Evolutionary conservation across 2,329 filamentous ascomycete species (phyloP).

Genomic region (Colletotrichum salicis): DNA sequence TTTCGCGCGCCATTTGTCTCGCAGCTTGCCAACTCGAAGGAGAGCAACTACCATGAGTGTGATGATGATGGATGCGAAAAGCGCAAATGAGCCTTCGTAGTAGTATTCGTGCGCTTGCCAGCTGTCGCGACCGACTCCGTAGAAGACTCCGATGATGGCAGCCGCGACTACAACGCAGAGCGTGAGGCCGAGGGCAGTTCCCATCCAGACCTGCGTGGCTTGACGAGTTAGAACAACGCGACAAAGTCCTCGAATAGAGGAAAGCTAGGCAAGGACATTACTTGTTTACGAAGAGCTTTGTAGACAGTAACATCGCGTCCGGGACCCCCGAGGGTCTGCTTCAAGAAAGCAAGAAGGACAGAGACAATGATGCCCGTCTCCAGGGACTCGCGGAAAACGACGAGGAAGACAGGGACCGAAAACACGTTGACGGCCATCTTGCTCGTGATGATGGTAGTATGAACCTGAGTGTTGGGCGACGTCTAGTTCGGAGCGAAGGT

Average conservation of each 20-base stretch:
- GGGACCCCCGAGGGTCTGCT: slow-evolving; percentile 77
- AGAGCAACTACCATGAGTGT: slow-evolving; percentile 83
- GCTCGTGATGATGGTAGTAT: slow-evolving; percentile 11
- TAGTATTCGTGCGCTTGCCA: slow-evolving; percentile 78
- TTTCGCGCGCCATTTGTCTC: slow-evolving; percentile 89
- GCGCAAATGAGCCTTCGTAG: slow-evolving; percentile 84
- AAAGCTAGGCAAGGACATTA: slow-evolving; percentile 38
- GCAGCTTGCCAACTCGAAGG: slow-evolving; percentile 83
- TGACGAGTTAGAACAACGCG: neutral
- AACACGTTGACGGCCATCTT: slow-evolving; percentile 76
- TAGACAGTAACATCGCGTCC: slow-evolving; percentile 70
- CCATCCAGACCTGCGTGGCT: slow-evolving; percentile 65
- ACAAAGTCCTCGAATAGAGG: neutral
- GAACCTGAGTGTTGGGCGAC: slow-evolving; percentile 1
- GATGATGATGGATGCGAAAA: slow-evolving; percentile 83
- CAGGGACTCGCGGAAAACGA: slow-evolving; percentile 86
- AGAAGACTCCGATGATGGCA: slow-evolving; percentile 76
- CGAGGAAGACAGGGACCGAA: slow-evolving; percentile 86
- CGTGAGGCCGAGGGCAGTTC: slow-evolving; percentile 66
- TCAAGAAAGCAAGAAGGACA: slow-evolving; percentile 84
- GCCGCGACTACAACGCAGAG: slow-evolving; percentile 71
- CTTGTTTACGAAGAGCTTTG: slow-evolving; percentile 75
- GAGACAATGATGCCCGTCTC: slow-evolving; percentile 89
- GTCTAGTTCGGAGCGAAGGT: too few relatives aligned
- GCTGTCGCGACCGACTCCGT: slow-evolving; percentile 71